These are phyloP conservation scores for Talaromyces liani DNA, from an alignment of 495 filamentous ascomycete species.

Conservation along the genomic window DNA sequence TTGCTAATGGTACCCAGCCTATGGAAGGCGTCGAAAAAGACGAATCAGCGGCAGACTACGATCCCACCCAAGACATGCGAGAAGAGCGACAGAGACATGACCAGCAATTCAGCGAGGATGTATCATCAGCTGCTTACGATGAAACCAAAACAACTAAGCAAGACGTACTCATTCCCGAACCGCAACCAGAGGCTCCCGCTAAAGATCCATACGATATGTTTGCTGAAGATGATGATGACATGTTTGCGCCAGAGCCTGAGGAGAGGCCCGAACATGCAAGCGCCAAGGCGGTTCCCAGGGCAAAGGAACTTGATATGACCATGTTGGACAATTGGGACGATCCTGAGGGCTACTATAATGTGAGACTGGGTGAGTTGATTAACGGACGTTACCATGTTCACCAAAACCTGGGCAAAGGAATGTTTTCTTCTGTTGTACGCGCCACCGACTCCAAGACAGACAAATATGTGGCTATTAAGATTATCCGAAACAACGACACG, in stretches of 20 bases:
- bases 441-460: constrained; percentile 72
- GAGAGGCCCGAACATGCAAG: constrained; percentile 33
- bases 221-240: constrained; percentile 82
- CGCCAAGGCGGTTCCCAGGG: constrained; percentile 44
- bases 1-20: constrained; percentile 51
- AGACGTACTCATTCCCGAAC: constrained; percentile 47
- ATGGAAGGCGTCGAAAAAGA: constrained; percentile 54
- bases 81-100: constrained; percentile 74
- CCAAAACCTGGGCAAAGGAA: constrained; percentile 82
- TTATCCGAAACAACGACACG: constrained; percentile 89
- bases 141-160: constrained; percentile 51
- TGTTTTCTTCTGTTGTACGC: constrained; percentile 93
- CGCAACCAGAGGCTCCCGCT: constrained; percentile 26
- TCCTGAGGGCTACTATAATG: constrained; percentile 88
- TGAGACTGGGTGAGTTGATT: constrained; percentile 81
- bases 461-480: constrained; percentile 78
- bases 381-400: constrained; percentile 83
- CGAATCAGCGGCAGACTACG: constrained; percentile 92
- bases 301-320: constrained; percentile 64
- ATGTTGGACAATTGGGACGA: constrained; percentile 94
- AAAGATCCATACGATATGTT: constrained; percentile 90
- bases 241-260: constrained; percentile 64
- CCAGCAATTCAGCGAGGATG: constrained; percentile 46
- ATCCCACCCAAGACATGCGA: constrained; percentile 86
- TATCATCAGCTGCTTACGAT: constrained; percentile 54